Percentiles rank a stretch among this genome's conserved stretches.
These are phyloP conservation scores for Strobilomyces confusus DNA, from an alignment of 768 basidiomycete genomes.

Conservation along the genomic window DNA sequence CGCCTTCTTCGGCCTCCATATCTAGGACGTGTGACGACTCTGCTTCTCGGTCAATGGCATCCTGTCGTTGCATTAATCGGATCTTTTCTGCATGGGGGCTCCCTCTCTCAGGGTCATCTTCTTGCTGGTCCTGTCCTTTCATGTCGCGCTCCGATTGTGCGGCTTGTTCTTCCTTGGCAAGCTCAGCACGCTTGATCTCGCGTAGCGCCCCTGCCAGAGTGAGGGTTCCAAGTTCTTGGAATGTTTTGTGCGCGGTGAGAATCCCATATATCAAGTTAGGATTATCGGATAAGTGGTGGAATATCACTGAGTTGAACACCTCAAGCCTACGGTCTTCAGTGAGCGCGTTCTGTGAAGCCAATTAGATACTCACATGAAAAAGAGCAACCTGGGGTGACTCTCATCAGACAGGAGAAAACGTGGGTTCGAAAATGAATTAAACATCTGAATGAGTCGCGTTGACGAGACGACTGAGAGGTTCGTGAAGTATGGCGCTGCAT, in stretches of 20 bases:
- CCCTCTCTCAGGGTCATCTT: slow-evolving; percentile 27
- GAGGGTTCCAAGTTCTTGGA: slow-evolving; percentile 90
- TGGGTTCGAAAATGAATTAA: slow-evolving; percentile 88
- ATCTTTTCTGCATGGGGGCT: slow-evolving; percentile 54
- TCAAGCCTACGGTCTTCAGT: slow-evolving; percentile 59
- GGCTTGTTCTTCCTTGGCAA: slow-evolving; percentile 67
- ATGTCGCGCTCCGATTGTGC: slow-evolving; percentile 26
- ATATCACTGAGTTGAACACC: slow-evolving; percentile 82
- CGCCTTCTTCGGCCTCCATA: slow-evolving; percentile 7
- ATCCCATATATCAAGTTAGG: slow-evolving; percentile 86
- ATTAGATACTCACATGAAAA: slow-evolving; percentile 65
- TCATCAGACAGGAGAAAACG: slow-evolving; percentile 89
- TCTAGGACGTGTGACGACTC: slow-evolving; percentile 18
- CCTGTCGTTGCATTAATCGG: slow-evolving; percentile 56
- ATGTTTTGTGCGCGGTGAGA: slow-evolving; percentile 75
- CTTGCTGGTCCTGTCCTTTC: slow-evolving; percentile 17
- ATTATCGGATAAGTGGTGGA: slow-evolving; percentile 76
- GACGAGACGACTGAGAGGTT: slow-evolving; percentile 78
- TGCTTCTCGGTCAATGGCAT: slow-evolving; percentile 23
- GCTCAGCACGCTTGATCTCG: slow-evolving; percentile 73
- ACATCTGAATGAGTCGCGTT: slow-evolving; percentile 81
- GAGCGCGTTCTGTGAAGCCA: background rate
- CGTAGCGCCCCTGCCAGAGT: slow-evolving; percentile 81
- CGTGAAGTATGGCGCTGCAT: slow-evolving; percentile 83
- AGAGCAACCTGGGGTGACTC: slow-evolving; percentile 89